A percentile compares a stretch with the other conserved stretches of the same genome.
Evolutionary conservation across 116 monocot genomes (phyloP).

Genomic region (Trichopus zeylanicus): DNA sequence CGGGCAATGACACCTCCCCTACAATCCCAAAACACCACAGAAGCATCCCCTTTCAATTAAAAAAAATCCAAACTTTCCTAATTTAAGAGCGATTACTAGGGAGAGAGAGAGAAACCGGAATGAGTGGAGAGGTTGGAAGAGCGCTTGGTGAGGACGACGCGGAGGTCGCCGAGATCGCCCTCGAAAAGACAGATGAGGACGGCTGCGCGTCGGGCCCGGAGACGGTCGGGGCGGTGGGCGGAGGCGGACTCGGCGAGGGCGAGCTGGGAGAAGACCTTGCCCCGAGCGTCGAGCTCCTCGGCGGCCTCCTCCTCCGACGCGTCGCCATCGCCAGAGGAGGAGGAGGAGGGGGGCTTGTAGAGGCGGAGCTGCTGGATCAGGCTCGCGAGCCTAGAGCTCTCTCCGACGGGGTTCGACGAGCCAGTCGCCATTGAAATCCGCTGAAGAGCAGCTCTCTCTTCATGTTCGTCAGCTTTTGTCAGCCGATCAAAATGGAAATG

Average conservation of each 20-base stretch:
- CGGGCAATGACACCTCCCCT: constrained; percentile 94
- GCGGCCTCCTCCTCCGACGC: constrained; percentile 26
- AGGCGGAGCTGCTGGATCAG: constrained; percentile 53
- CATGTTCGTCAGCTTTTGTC: background rate
- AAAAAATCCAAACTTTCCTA: background rate
- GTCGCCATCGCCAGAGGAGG: constrained; percentile 8
- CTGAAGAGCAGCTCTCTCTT: constrained; percentile 15
- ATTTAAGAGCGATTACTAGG: background rate
- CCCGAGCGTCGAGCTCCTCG: constrained; percentile 42
- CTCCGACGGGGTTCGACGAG: background rate
- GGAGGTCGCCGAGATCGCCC: constrained; percentile 44
- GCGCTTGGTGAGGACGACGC: constrained; percentile 95
- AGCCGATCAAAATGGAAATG: too few species aligned
- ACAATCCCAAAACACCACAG: background rate
- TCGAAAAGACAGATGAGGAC: constrained; percentile 94
- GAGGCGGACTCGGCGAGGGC: constrained; percentile 33
- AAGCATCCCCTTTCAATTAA: constrained; percentile 1
- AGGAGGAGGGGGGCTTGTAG: constrained; percentile 35
- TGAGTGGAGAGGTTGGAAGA: constrained; percentile 82
- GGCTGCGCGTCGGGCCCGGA: constrained; percentile 34
- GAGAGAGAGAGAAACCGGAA: constrained; percentile 34
- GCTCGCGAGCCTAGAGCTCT: constrained; percentile 14
- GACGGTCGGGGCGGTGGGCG: background rate
- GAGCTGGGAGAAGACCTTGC: constrained; percentile 58
- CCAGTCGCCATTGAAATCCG: constrained; percentile 10